Percentiles rank a stretch among this genome's conserved stretches.
Conservation (phyloP, 768 basidiomycete species). For the Podaxis sp. region DNA sequence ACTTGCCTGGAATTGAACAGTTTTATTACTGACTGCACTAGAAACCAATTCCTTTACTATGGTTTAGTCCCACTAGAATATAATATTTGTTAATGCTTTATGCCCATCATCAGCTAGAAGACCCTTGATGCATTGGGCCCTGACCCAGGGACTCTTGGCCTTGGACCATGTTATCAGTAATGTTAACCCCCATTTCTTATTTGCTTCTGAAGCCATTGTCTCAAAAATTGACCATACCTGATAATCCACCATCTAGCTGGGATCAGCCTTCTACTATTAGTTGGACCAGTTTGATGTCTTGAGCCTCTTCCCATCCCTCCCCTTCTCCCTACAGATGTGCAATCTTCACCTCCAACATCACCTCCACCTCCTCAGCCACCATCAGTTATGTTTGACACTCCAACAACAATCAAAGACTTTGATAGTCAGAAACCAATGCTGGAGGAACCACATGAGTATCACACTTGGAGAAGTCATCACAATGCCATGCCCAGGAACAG, state of each 20-base stretch:
- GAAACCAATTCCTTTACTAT: no score
- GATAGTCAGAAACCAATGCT: background rate
- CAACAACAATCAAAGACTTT: background rate
- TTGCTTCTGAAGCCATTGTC: no score
- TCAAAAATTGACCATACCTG: no score
- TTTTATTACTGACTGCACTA: no score
- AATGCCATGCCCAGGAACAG: slow-evolving; percentile 17
- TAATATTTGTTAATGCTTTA: no score
- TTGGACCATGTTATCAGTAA: no score
- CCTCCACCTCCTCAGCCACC: background rate
- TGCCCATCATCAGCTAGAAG: no score
- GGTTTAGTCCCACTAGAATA: no score
- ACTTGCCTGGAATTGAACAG: no score
- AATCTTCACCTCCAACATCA: background rate
- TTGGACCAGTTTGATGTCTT: background rate
- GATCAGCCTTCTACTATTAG: background rate
- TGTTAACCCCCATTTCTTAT: no score
- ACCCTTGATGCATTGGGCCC: no score
- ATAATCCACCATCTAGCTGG: background rate
- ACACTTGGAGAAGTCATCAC: slow-evolving; percentile 22
- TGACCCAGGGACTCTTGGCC: no score
- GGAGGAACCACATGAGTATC: slow-evolving; percentile 21
- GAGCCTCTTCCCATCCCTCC: background rate
- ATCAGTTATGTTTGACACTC: background rate
- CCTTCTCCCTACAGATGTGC: background rate